Conservation (phyloP, 768 basidiomycete species). For the Ramaria sp. region DNA sequence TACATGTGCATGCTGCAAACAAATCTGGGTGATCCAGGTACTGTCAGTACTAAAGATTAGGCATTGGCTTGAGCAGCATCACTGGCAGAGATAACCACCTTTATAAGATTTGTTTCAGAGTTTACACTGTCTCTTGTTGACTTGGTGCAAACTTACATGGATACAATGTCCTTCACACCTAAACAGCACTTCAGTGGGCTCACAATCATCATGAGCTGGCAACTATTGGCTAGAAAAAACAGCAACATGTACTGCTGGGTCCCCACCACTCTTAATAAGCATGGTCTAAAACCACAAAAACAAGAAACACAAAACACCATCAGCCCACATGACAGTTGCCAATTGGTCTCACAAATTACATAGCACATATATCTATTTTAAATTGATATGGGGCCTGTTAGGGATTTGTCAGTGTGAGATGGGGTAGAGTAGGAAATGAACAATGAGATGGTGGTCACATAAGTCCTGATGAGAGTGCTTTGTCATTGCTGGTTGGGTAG, state of each 20-base stretch:
- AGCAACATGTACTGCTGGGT: constrained; percentile 34
- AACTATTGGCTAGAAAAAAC: constrained; percentile 49
- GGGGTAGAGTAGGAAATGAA: too few relatives aligned
- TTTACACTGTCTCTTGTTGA: constrained; percentile 1
- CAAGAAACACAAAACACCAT: too few relatives aligned
- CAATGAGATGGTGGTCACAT: too few relatives aligned
- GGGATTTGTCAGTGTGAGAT: too few relatives aligned
- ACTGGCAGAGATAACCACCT: constrained; percentile 92
- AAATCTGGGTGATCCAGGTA: constrained; percentile 87
- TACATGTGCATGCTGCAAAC: constrained; percentile 69
- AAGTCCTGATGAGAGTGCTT: too few relatives aligned
- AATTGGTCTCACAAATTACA: too few relatives aligned
- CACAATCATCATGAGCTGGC: constrained; percentile 90
- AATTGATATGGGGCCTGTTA: too few relatives aligned
- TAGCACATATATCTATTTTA: too few relatives aligned
- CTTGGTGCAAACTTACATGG: constrained; percentile 51
- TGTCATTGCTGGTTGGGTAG: too few relatives aligned
- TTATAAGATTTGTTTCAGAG: not conserved
- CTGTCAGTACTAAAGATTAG: constrained; percentile 94
- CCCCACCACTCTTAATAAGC: constrained; percentile 8
- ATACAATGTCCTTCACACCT: constrained; percentile 90
- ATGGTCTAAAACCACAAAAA: too few relatives aligned
- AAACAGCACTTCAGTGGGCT: constrained; percentile 84
- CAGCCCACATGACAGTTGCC: too few relatives aligned
- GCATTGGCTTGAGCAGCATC: too few relatives aligned